phyloP scores from a whole-genome alignment of 495 filamentous ascomycete genomes.

The Podospora pseudocomata region DNA sequence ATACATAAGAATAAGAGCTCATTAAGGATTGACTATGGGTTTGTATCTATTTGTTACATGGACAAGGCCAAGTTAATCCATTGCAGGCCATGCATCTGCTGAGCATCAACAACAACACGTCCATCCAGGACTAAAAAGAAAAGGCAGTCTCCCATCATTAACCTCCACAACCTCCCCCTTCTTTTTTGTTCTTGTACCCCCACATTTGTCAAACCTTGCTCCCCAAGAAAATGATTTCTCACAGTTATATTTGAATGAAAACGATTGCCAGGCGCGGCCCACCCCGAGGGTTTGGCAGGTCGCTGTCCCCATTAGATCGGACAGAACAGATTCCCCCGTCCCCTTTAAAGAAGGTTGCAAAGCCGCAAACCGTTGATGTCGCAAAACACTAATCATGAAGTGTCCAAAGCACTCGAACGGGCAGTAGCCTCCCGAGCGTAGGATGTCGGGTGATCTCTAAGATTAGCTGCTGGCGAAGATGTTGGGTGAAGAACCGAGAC shows the following conservation, averaged over 20 bases:
- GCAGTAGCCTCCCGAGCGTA: conserved; percentile 54
- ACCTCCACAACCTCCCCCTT: conserved; percentile 1
- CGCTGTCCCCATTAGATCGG: conserved; percentile 33
- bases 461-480: conserved; percentile 55
- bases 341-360: conserved; percentile 21
- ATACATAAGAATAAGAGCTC: neutral
- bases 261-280: conserved; percentile 18
- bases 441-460: conserved; percentile 55
- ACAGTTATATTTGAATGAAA: conserved; percentile 28
- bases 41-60: conserved; percentile 36
- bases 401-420: conserved; percentile 55
- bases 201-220: conserved; percentile 7
- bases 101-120: conserved; percentile 17
- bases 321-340: conserved; percentile 26
- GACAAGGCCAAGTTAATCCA: conserved; percentile 32
- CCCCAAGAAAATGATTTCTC: conserved; percentile 25
- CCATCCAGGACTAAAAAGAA: conserved; percentile 10
- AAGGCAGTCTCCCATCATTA: conserved; percentile 9
- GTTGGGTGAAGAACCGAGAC: conserved; percentile 39
- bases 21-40: conserved; percentile 36
- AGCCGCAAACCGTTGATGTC: conserved; percentile 38
- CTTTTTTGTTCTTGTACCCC: neutral
- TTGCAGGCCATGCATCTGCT: conserved; percentile 33
- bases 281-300: conserved; percentile 21
- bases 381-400: conserved; percentile 58